Conservation (phyloP, 2,329 filamentous ascomycete species). For the Epichloe hybrida region DNA sequence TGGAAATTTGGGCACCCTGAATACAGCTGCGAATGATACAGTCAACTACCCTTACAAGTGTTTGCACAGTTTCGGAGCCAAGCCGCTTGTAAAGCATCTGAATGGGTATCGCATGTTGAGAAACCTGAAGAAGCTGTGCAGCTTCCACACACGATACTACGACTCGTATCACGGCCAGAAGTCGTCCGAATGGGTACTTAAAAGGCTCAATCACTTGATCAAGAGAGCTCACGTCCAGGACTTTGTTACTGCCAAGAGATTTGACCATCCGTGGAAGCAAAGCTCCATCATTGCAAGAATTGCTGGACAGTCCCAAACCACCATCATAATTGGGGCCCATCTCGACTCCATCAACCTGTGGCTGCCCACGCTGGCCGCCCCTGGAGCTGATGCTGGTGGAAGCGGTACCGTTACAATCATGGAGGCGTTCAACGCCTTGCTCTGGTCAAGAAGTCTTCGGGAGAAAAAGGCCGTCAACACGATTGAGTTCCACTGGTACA, state of each 20-base stretch:
- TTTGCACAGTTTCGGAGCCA: conserved; percentile 50
- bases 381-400: conserved; percentile 91
- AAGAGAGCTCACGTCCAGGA: conserved; percentile 55
- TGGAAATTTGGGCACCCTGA: conserved; percentile 39
- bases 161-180: conserved; percentile 65
- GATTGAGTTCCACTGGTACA: conserved; percentile 95
- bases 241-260: conserved; percentile 57
- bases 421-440: conserved; percentile 71
- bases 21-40: conserved; percentile 16
- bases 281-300: conserved; percentile 85
- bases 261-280: conserved; percentile 78
- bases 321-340: conserved; percentile 84
- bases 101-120: conserved; percentile 62
- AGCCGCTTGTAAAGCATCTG: conserved; percentile 52
- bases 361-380: conserved; percentile 70
- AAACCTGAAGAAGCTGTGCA: conserved; percentile 65
- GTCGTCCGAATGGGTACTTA: conserved; percentile 77
- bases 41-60: conserved; percentile 56
- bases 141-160: conserved; percentile 74
- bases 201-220: conserved; percentile 60
- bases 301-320: conserved; percentile 71
- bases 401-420: conserved; percentile 89
- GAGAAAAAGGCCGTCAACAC: conserved; percentile 67
- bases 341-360: conserved; percentile 94
- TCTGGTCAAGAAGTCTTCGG: conserved; percentile 57